Base-by-base conservation (phyloP, 1,139 yeast genomes). In the Debaryomycetaceae sp. region DNA sequence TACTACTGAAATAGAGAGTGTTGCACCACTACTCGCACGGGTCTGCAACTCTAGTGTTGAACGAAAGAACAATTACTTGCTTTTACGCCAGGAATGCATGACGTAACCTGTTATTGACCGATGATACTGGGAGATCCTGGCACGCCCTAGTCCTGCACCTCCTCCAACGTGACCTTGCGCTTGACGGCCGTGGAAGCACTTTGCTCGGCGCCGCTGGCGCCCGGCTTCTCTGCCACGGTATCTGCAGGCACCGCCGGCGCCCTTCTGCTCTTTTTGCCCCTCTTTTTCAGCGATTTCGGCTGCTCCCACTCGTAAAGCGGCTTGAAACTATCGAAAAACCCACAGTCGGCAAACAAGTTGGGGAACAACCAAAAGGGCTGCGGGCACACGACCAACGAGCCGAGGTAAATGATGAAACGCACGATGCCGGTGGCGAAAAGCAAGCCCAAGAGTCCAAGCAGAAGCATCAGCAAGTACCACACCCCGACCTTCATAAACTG, bases 311-410 rank as follows among this genome's bases (percentile, higher is more conserved):
- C 93, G 51, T 82, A 90, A 5, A 79, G 43, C 2, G 99, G 99
- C 40, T 69, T 68, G 62, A 92, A 90, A 62, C 95, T 80, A 37
- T 87, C 97, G 39, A 90, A 51, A 39, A 92, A 82, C 16, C 97
- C 95, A 43, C 93, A 87, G 49, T 90, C 99, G 37, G 79, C 98
- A 56, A 87, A 90, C 49, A 90, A 64, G 51, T 90, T 90, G 34
- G 99, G 99, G 68, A 83, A 90, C 29, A 90, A 55, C 98, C 99
- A 90, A 49, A 92, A 68, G 4, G 92, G 92, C 21, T 75, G 77
- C 13, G 77, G 72, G 31, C 69, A 56, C 4, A 69, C 63, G 28
- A 74, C 62, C 37, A 71, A 60, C 1, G 92, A 73, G 28, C 82
- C 44, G 25, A 77, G 46, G 47, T 79, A 87, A 23, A 90, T 49